These are phyloP conservation scores for Jasminum sambac DNA, from an alignment of 257 asterid species.

Conservation along the genomic window DNA sequence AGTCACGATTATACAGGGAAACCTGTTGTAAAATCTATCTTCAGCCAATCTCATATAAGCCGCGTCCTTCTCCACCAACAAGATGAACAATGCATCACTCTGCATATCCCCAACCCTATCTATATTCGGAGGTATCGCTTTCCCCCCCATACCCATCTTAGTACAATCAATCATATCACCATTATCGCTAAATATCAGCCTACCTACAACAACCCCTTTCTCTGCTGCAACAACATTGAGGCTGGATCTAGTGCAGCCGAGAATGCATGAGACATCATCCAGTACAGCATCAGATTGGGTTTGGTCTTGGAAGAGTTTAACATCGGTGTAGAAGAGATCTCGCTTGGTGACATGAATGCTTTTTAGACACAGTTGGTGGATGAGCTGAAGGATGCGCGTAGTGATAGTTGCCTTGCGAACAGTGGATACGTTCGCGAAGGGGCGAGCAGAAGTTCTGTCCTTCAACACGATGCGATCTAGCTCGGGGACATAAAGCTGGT, in stretches of 20 bases:
- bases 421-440: slow-evolving; percentile 72
- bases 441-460: slow-evolving; percentile 69
- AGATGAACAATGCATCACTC: slow-evolving; percentile 79
- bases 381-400: slow-evolving; percentile 70
- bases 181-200: slow-evolving; percentile 71
- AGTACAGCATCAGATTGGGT: slow-evolving; percentile 71
- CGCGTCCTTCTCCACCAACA: slow-evolving; percentile 88
- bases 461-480: slow-evolving; percentile 84
- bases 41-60: slow-evolving; percentile 84
- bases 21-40: slow-evolving; percentile 74
- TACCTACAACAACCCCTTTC: slow-evolving; percentile 85
- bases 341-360: slow-evolving; percentile 91
- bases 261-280: slow-evolving; percentile 76
- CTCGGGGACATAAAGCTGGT: slow-evolving; percentile 86
- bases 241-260: slow-evolving; percentile 86
- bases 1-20: slow-evolving; percentile 82
- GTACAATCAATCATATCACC: slow-evolving; percentile 93
- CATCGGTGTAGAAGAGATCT: slow-evolving; percentile 85
- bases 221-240: slow-evolving; percentile 79
- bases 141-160: slow-evolving; percentile 93
- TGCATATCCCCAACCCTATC: slow-evolving; percentile 92
- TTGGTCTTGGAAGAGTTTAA: slow-evolving; percentile 83
- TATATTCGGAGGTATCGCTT: slow-evolving; percentile 87
- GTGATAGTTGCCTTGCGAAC: slow-evolving; percentile 80
- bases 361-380: slow-evolving; percentile 70